Conservation (phyloP, 2,329 filamentous ascomycete genomes). For the Chaetomium sp. region DNA sequence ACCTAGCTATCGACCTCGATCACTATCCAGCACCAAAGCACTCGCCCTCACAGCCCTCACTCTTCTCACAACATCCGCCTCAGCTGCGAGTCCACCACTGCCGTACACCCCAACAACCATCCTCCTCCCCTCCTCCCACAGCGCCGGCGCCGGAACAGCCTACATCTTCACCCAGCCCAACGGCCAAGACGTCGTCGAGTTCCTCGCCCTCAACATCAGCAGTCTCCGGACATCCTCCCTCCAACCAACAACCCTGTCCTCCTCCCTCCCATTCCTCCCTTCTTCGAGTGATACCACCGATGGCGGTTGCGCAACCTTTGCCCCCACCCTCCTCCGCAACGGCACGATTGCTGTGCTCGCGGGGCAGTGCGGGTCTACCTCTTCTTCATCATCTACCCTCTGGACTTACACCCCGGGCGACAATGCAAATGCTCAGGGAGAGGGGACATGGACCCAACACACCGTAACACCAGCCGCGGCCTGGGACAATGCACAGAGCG, state of each 20-base stretch:
- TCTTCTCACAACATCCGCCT: background rate
- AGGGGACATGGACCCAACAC: constrained; percentile 35
- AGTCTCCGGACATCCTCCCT: constrained; percentile 43
- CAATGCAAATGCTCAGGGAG: constrained; percentile 12
- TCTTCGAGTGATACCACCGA: constrained; percentile 22
- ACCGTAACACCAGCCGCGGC: constrained; percentile 17
- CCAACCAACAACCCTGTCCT: constrained; percentile 44
- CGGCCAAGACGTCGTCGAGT: constrained; percentile 35
- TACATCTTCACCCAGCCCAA: constrained; percentile 63
- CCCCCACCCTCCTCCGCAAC: constrained; percentile 58
- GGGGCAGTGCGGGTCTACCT: constrained; percentile 59
- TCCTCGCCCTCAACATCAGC: constrained; percentile 61
- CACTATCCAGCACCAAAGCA: no score
- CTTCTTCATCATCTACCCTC: constrained; percentile 41
- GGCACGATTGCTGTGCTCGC: constrained; percentile 68
- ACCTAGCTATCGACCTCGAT: no score
- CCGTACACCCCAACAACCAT: constrained; percentile 76
- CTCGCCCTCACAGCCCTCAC: background rate
- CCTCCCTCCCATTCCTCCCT: constrained; percentile 56
- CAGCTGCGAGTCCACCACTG: constrained; percentile 33
- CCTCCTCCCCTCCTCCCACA: constrained; percentile 47
- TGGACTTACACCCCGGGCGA: constrained; percentile 58
- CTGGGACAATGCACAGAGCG: constrained; percentile 26
- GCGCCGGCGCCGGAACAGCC: constrained; percentile 39
- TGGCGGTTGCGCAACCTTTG: constrained; percentile 49